phyloP scores from a whole-genome alignment of 2,329 filamentous ascomycete genomes.

The Trichoderma citrinoviride region DNA sequence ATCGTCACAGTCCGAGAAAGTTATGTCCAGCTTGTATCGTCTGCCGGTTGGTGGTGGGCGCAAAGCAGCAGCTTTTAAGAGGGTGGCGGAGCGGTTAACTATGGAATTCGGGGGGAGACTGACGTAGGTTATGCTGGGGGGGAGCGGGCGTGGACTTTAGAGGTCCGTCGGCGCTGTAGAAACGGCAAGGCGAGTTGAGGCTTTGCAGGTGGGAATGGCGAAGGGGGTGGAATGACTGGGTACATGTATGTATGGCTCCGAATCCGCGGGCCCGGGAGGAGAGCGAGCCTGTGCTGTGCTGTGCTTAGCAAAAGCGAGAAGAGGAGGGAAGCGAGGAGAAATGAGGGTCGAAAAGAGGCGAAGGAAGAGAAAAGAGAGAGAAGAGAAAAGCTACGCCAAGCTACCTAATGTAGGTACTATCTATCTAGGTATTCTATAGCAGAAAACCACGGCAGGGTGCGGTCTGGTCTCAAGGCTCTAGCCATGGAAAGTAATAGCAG shows the following conservation, averaged over 20 bases:
- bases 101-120: not conserved
- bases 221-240: too few species aligned
- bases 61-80: not conserved
- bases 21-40: too few species aligned
- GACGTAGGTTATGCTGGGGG: not conserved
- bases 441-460: conserved; percentile 1
- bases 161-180: too few species aligned
- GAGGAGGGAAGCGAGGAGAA: conserved; percentile 1
- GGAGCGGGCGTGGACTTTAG: too few species aligned
- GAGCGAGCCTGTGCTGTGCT: too few species aligned
- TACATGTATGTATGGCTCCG: conserved; percentile 1
- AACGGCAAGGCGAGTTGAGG: not conserved
- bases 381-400: not conserved
- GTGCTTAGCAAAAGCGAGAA: conserved; percentile 1
- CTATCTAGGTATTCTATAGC: too few species aligned
- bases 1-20: too few species aligned
- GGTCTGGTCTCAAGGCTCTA: not conserved
- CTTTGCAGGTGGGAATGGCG: not conserved
- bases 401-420: not conserved
- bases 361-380: not conserved
- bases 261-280: not conserved
- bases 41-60: too few species aligned
- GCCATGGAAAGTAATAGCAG: not conserved
- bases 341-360: not conserved
- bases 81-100: not conserved